A percentile compares a stretch with the other conserved stretches of the same genome.
These are phyloP conservation scores for Leavenworthia alabamica DNA, from an alignment of 345 rosid genomes.

Conservation along the genomic window DNA sequence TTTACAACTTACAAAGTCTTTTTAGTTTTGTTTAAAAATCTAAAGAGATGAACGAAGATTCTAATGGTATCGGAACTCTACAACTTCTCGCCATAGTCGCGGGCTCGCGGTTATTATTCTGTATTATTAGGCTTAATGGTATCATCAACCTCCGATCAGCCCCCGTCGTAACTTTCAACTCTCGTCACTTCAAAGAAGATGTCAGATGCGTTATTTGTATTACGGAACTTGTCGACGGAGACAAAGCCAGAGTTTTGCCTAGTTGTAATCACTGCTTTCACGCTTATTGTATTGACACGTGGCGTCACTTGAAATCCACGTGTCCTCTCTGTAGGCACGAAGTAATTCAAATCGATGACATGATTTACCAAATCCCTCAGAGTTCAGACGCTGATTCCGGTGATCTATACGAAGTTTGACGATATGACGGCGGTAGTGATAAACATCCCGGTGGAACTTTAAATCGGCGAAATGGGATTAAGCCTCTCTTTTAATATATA, in stretches of 20 bases:
- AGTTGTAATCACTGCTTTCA: conserved; percentile 72
- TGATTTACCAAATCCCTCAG: neutral
- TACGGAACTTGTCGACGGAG: conserved; percentile 54
- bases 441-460: neutral
- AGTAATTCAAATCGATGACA: neutral
- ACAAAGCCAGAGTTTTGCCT: conserved; percentile 51
- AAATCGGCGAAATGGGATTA: neutral
- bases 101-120: neutral
- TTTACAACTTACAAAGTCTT: too few species aligned
- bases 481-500: neutral
- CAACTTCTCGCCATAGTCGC: neutral
- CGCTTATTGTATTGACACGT: conserved; percentile 68
- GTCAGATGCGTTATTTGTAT: conserved; percentile 64
- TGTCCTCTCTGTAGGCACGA: conserved; percentile 58
- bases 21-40: neutral
- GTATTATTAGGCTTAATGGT: neutral
- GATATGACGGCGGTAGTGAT: neutral
- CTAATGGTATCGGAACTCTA: neutral
- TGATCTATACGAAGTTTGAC: neutral
- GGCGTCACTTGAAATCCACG: conserved; percentile 68
- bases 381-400: neutral
- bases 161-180: conserved; percentile 38
- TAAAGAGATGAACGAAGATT: neutral
- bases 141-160: conserved; percentile 28
- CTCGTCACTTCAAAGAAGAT: conserved; percentile 39